Evolutionary conservation across 176 grass and related monocot species (phyloP).

Genomic region (Musa troglodytarum): DNA sequence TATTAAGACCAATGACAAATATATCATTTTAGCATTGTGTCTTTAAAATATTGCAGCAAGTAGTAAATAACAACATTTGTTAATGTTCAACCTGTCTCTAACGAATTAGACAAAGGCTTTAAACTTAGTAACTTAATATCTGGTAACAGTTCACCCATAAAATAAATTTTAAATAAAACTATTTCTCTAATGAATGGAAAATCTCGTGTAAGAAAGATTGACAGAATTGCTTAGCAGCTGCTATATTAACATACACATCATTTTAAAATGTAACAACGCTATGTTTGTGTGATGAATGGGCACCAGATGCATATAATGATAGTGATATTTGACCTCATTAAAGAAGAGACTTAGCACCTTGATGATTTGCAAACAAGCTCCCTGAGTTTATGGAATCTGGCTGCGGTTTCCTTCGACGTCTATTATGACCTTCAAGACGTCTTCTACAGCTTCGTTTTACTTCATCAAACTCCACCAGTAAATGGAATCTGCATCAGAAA

Average conservation of each 20-base stretch:
- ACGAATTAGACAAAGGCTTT: no score
- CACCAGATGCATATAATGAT: no score
- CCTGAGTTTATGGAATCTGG: neutral
- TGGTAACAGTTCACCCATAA: no score
- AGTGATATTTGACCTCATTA: no score
- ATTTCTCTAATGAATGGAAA: no score
- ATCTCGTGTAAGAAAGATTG: neutral
- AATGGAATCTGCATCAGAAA: neutral
- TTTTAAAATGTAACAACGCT: neutral
- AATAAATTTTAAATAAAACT: no score
- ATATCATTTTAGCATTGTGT: neutral
- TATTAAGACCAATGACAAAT: neutral
- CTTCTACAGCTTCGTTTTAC: conserved; percentile 7
- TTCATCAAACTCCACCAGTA: conserved; percentile 4
- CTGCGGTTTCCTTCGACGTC: conserved; percentile 1
- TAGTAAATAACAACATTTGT: no score
- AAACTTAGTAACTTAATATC: neutral
- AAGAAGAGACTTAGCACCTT: neutral
- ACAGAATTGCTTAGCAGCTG: neutral
- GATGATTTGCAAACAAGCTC: neutral
- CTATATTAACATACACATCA: neutral
- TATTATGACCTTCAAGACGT: conserved; percentile 1
- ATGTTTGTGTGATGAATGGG: neutral
- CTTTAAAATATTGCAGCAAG: neutral
- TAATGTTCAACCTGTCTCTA: neutral